A percentile compares a stretch with the other conserved stretches of the same genome.
These are phyloP conservation scores for Diaporthe eres DNA, from an alignment of 2,329 filamentous ascomycete genomes.

Conservation along the genomic window DNA sequence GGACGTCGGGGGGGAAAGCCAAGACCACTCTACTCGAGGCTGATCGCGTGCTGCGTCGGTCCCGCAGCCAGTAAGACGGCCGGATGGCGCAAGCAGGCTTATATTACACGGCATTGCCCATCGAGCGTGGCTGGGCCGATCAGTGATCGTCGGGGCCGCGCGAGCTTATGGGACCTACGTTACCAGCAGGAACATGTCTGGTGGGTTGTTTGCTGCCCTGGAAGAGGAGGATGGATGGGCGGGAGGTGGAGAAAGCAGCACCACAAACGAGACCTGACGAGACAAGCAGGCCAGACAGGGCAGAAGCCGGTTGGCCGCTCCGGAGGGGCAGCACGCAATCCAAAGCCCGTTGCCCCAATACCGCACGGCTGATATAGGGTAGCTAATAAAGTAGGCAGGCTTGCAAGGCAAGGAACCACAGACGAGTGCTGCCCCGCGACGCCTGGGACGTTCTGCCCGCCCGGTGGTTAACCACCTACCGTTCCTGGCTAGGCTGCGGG, in stretches of 20 bases:
- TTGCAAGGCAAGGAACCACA: not conserved
- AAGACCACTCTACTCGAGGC: not conserved
- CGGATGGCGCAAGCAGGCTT: constrained; percentile 4
- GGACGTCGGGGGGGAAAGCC: not conserved
- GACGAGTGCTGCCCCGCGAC: constrained; percentile 12
- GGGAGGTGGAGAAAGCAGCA: not conserved
- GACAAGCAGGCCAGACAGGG: not conserved
- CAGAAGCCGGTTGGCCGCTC: constrained; percentile 26
- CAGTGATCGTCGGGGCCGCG: constrained; percentile 19
- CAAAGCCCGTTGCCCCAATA: constrained; percentile 18
- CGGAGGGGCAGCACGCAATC: constrained; percentile 10
- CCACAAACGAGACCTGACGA: not conserved
- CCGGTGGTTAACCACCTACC: constrained; percentile 33
- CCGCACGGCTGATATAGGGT: constrained; percentile 22
- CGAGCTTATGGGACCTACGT: not conserved
- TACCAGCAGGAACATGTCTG: not conserved
- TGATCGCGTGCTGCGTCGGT: constrained; percentile 10
- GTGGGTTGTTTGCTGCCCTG: not conserved
- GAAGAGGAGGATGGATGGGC: not conserved
- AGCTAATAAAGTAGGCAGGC: not conserved
- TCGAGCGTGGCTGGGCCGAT: not conserved
- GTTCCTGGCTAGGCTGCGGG: constrained; percentile 33
- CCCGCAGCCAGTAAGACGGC: constrained; percentile 22
- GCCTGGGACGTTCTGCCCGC: not conserved
- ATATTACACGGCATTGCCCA: constrained; percentile 19